phyloP scores from a whole-genome alignment of 129 eudicot species.

The Glebionis coronaria region DNA sequence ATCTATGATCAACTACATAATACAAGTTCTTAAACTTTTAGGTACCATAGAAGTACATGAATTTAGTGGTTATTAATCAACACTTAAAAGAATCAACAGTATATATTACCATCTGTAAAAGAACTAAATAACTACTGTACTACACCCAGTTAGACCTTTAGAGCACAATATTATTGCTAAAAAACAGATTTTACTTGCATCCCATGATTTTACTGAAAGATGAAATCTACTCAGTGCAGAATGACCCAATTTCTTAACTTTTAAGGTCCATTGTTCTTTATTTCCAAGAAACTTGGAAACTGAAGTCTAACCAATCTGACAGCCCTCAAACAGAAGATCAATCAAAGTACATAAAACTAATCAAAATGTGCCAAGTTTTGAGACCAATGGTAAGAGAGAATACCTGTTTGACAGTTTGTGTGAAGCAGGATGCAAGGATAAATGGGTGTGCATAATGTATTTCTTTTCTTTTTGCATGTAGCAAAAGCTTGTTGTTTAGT shows the following conservation, averaged over 20 bases:
- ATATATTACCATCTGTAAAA: too few species aligned
- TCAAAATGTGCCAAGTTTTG: constrained; percentile 11
- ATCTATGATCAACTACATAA: too few species aligned
- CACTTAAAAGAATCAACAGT: too few species aligned
- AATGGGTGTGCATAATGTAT: constrained; percentile 28
- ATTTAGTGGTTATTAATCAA: too few species aligned
- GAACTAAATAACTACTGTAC: too few species aligned
- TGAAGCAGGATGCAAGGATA: constrained; percentile 31
- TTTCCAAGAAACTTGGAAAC: constrained; percentile 19
- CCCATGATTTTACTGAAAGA: neutral
- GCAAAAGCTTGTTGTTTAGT: constrained; percentile 32
- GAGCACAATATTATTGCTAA: constrained; percentile 5
- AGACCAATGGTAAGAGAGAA: neutral
- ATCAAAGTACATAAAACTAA: constrained; percentile 12
- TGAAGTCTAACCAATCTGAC: constrained; percentile 15
- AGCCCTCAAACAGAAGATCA: neutral
- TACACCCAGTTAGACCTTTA: too few species aligned
- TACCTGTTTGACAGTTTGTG: constrained; percentile 28
- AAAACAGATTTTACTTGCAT: neutral
- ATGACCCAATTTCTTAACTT: constrained; percentile 5
- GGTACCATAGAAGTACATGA: too few species aligned
- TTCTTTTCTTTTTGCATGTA: constrained; percentile 40
- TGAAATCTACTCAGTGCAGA: neutral
- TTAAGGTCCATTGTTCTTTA: constrained; percentile 12
- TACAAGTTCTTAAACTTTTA: too few species aligned